Evolutionary conservation across 768 basidiomycete genomes (phyloP).

Genomic region (Amanita exitialis): DNA sequence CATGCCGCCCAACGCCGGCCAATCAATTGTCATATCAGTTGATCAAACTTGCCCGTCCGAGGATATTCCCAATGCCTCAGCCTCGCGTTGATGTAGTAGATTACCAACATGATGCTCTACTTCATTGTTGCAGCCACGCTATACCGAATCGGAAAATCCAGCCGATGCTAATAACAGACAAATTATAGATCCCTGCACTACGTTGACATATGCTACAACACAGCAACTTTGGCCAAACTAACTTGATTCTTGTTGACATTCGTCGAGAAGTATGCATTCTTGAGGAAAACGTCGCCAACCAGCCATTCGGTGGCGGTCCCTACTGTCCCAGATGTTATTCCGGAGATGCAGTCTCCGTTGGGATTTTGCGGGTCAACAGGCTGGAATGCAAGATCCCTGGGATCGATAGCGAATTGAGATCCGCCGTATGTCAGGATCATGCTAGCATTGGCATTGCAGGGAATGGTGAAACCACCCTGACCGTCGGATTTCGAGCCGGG

Average conservation of each 20-base stretch:
- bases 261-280: constrained; percentile 68
- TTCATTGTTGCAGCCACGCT: background rate
- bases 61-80: background rate
- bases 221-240: constrained; percentile 46
- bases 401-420: constrained; percentile 43
- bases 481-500: constrained; percentile 30
- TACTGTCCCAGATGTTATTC: constrained; percentile 54
- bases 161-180: too few relatives aligned
- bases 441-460: constrained; percentile 31
- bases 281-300: constrained; percentile 67
- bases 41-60: background rate
- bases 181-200: background rate
- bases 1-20: background rate
- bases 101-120: too few relatives aligned
- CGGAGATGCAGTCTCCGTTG: constrained; percentile 58
- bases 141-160: background rate
- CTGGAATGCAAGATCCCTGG: constrained; percentile 53
- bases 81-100: background rate
- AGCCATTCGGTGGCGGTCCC: constrained; percentile 60
- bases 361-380: constrained; percentile 39
- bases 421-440: constrained; percentile 40
- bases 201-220: background rate
- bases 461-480: constrained; percentile 41
- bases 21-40: background rate
- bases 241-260: constrained; percentile 48